Evolutionary conservation across 129 eudicot species (phyloP), one percentile per base, ranked within the genome.

Genomic region (Apium graveolens): DNA sequence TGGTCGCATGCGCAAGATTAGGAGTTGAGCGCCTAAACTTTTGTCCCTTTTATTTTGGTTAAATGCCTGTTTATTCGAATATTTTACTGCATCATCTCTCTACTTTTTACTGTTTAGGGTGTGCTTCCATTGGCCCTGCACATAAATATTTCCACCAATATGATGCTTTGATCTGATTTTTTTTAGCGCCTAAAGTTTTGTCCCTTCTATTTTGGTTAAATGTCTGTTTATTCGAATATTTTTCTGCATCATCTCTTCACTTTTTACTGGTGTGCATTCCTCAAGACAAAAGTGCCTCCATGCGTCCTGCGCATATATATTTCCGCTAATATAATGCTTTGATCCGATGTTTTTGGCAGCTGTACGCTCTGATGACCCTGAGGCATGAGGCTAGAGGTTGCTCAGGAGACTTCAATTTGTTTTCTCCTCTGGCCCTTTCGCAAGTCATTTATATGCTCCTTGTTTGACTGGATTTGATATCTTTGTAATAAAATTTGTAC

Each of bases 311-410:
- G 21, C 0, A 51, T 51, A 51, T 20, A 20, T 51, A 51, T 20
- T 1, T 20, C 62, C 26, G 1, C 62, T 51, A 5, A 13, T 9
- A 12, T 71, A 6, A 45, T 75, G 18, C 65, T 7, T 60, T 82
- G 57, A 11, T 38, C 14, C 20, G 29, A 39, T 70, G n/a, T n/a
- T n/a, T 73, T 65, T 63, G 65, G 66, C 96, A 91, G 96, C 91
- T 70, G 42, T 87, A 31, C 88, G 96, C 82, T 83, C 96, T 0
- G 93, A 89, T 49, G 70, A 89, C 70, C 83, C 84, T 44, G 93
- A 89, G 71, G 87, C 62, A 41, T 84, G 88, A 84, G 53, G 37
- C 46, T 34, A 78, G 82, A 80, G 51, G 76, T 75, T 41, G 73
- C 57, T 46, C 81, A 34, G 74, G 68, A 60, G 43, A 34, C n/a